Percentiles rank a stretch among this genome's conserved stretches.
Conservation (phyloP, 805 yeast genomes). For the Candida arabinofermentans region DNA sequence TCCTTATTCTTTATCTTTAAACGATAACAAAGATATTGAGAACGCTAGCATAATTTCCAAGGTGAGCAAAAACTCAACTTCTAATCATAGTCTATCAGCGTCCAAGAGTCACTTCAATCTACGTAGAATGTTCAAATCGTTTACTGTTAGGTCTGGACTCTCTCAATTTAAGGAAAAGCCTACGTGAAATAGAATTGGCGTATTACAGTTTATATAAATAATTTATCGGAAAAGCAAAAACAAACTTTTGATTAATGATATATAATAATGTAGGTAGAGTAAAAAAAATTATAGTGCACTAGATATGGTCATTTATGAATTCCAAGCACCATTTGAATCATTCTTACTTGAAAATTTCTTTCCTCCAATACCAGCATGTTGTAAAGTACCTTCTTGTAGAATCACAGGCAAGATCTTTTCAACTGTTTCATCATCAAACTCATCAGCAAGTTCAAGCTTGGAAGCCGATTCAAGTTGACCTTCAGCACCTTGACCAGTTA, state of each 20-base stretch:
- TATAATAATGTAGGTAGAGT: not conserved
- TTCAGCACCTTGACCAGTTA: slow-evolving; percentile 60
- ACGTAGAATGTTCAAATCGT: slow-evolving; percentile 9
- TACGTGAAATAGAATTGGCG: not conserved
- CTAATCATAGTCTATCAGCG: too few species aligned
- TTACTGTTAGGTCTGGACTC: slow-evolving; percentile 13
- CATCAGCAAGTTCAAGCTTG: slow-evolving; percentile 54
- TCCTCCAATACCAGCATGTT: slow-evolving; percentile 27
- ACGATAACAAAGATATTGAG: not conserved
- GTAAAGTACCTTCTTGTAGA: slow-evolving; percentile 54
- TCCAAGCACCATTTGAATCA: slow-evolving; percentile 35
- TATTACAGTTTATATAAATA: not conserved
- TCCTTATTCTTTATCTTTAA: too few species aligned
- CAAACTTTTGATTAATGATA: not conserved
- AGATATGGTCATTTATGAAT: too few species aligned
- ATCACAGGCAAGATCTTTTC: slow-evolving; percentile 53
- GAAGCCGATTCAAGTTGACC: slow-evolving; percentile 75
- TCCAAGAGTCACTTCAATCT: not conserved
- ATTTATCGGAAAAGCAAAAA: not conserved
- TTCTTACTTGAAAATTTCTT: slow-evolving; percentile 36
- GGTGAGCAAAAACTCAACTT: too few species aligned
- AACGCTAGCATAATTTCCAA: not conserved
- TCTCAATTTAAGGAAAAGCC: not conserved
- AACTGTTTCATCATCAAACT: slow-evolving; percentile 53
- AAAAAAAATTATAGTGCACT: not conserved